Percentiles rank a stretch among this genome's conserved stretches.
Conservation (phyloP, 164 flowering plant species). For the Berberis vulgaris region DNA sequence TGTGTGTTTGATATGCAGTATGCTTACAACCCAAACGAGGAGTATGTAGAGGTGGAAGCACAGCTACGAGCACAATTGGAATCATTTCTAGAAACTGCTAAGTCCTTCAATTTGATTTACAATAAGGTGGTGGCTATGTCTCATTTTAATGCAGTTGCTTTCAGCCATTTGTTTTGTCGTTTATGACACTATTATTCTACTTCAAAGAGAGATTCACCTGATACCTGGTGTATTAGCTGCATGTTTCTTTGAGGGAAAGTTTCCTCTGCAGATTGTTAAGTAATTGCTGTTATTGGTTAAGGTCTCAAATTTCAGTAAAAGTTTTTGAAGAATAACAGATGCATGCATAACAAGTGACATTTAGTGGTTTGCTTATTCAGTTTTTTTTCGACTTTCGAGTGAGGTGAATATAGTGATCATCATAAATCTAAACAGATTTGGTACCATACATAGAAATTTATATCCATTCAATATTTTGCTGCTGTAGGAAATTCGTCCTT, state of each 20-base stretch:
- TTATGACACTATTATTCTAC: not conserved
- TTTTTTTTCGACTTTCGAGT: no score
- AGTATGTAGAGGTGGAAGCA: constrained; percentile 65
- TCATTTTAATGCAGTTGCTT: not conserved
- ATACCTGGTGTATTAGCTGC: no score
- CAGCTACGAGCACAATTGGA: constrained; percentile 68
- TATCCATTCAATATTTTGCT: constrained; percentile 1
- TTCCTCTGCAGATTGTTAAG: no score
- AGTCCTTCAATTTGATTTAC: constrained; percentile 78
- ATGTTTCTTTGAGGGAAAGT: no score
- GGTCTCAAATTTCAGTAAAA: no score
- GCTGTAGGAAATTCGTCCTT: constrained; percentile 85
- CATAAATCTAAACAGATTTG: not conserved
- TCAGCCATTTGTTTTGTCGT: not conserved
- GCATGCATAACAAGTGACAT: no score
- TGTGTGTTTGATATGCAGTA: constrained; percentile 33
- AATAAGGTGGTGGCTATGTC: constrained; percentile 54
- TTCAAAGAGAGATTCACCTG: not conserved
- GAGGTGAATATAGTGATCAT: no score
- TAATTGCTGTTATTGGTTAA: no score
- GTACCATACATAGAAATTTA: not conserved
- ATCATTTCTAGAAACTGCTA: constrained; percentile 92
- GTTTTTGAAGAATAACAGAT: no score
- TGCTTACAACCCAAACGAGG: constrained; percentile 94
- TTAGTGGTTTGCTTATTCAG: no score